Base-by-base conservation (phyloP, 768 basidiomycete genomes). In the Russula lepida region DNA sequence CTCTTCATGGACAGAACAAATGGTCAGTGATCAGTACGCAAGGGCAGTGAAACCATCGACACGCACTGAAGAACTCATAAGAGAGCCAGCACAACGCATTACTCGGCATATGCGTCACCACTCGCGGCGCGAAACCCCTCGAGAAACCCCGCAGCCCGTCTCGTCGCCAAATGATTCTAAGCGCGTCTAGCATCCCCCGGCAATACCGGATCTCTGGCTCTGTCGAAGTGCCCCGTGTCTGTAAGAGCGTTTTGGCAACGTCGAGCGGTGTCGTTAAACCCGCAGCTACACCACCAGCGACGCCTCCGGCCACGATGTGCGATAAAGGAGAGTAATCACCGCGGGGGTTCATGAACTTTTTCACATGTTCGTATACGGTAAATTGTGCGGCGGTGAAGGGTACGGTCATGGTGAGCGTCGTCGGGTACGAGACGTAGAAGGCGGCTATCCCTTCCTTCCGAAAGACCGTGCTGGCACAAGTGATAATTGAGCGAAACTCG, bases 341-440 rank as follows among this genome's bases (percentile, higher is more conserved):
- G 39, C 79, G 74, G 7, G 97, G 92, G 73, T 98, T 99, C 71
- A 95, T 75, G 56, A 89, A 71, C 58, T 77, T 79, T 76, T 98
- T 98, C 63, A 95, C 72, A 70, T 90, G 88, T 73, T 98, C 97
- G 76, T 99, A 99, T 8, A 92, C 90, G 8, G 92, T 91, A 76
- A 92, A 98, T 72, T 99, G 97, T 51, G 94, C 95, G 57, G 97
- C 97, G 67, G 95, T 98, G 78, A 98, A 98, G 2, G 97, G 97
- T 61, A 99, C 89, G 48, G 92, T 87, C 80, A 99, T 98, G 65
- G 84, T 91, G 68, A 99, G 79, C 4, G 97, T 99, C 17, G 97
- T 99, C 23, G 97, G 97, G 74, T 99, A 99, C 5, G 97, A 99
- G 60, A 99, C 85, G 74, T 98, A 99, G 79, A 99, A 98, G 9